Evolutionary conservation across 164 flowering plant species (phyloP), one percentile per base, ranked within the genome.

Genomic region (Tetrastigma voinierianum): DNA sequence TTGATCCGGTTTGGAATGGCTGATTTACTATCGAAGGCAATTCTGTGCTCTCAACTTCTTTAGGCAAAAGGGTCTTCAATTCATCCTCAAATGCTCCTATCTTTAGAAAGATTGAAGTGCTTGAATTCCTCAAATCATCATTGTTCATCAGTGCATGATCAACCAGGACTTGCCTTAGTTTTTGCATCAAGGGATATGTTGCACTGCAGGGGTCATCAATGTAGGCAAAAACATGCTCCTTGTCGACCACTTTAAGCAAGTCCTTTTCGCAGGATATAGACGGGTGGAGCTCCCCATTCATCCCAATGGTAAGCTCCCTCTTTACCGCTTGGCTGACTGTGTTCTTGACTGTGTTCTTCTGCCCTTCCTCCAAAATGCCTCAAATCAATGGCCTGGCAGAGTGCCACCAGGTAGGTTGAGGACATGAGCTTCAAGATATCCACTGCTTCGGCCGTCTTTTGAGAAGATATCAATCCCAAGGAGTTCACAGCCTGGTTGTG

Each of bases 401-500:
- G 72, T 0, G 80, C 91, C 14, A 83, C 79, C 48, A 87, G 46
- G 77, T 68, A 87, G 0, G 86, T 87, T 0, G 89, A 14, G 2
- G 83, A 80, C 89, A 85, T 87, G 17, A 87, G 77, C 80, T 87
- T 84, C 65, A 87, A 53, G 9, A 87, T 80, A 20, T 83, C 89
- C 0, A 87, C 67, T 0, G 89, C 84, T 63, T 87, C 89, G 2
- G 82, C 83, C 3, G 86, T 85, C 63, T 87, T 87, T 51, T 86
- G 60, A 0, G 89, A 70, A 23, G 91, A 85, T 23, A 87, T 87
- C 52, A 87, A 54, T 0, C 91, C 91, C 49, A 87, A 45, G 2
- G 91, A 87, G 65, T 87, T 87, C 46, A 86, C 90, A 65, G 84
- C 90, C 61, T 85, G 89, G 72, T 85, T 85, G 72, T 85, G 89